Percentiles rank a stretch among this genome's conserved stretches.
These are phyloP conservation scores for Pleurozium schreberi DNA, from an alignment of 225 moss, liverwort and hornwort species.

Conservation along the genomic window DNA sequence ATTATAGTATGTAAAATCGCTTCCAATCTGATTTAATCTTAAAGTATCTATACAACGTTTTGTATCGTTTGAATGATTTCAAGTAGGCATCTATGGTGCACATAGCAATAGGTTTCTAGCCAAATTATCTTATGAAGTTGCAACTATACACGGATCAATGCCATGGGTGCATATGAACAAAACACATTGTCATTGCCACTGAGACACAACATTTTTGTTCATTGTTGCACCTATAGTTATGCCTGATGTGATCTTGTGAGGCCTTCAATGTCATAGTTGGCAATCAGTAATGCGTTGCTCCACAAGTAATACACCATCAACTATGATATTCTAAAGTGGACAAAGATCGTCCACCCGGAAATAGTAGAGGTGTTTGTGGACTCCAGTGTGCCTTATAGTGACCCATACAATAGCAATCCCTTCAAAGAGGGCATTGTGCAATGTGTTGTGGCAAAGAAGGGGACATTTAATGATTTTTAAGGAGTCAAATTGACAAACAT, in stretches of 20 bases:
- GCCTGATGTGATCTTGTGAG: accelerated
- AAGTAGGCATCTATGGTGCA: not conserved
- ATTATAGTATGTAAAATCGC: not conserved
- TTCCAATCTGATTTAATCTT: not conserved
- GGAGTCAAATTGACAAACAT: accelerated
- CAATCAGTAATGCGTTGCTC: accelerated
- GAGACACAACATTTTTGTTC: accelerated
- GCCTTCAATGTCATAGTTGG: accelerated
- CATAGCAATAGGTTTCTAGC: not conserved
- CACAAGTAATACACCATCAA: accelerated
- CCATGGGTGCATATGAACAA: accelerated
- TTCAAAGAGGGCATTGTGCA: not conserved
- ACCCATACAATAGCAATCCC: not conserved
- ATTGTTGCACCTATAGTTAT: not conserved
- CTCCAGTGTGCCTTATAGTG: too few species aligned
- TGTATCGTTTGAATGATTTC: accelerated
- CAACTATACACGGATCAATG: accelerated
- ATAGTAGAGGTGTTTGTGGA: not conserved
- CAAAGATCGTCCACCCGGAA: accelerated
- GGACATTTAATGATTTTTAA: not conserved
- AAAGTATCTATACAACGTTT: accelerated
- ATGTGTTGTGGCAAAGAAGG: accelerated
- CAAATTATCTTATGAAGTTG: accelerated
- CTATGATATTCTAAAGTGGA: accelerated
- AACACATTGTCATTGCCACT: not conserved